Conservation (phyloP, 352 stramenopile genomes). For the Pythium aristosporum region DNA sequence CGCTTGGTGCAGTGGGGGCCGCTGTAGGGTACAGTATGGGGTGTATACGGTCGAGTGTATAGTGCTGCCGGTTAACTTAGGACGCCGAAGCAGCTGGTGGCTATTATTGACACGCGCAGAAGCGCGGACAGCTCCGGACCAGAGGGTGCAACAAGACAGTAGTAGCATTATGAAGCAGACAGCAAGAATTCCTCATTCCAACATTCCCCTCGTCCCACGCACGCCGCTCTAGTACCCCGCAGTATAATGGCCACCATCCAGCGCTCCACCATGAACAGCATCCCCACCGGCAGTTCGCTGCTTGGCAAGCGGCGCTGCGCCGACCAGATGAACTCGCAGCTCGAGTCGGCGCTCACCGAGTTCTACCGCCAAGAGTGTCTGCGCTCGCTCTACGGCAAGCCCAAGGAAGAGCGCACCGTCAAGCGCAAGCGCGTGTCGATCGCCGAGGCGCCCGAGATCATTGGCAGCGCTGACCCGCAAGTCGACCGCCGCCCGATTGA, state of each 20-base stretch:
- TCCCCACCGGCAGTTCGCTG: constrained; percentile 28
- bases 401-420: background rate
- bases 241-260: constrained; percentile 22
- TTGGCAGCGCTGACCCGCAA: constrained; percentile 61
- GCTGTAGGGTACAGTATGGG: background rate
- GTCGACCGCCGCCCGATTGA: constrained; percentile 77
- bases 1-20: too few species aligned
- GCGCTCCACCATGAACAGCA: background rate
- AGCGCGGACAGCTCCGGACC: background rate
- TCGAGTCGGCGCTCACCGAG: constrained; percentile 73
- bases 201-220: constrained; percentile 18
- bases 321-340: constrained; percentile 46
- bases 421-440: constrained; percentile 74
- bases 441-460: constrained; percentile 54
- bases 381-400: constrained; percentile 58
- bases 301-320: constrained; percentile 65
- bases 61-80: background rate
- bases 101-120: constrained; percentile 23
- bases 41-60: background rate
- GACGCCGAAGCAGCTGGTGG: background rate
- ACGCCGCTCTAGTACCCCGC: background rate
- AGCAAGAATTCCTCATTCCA: background rate
- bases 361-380: constrained; percentile 84
- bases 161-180: background rate
- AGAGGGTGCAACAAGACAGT: background rate